A percentile compares a stretch with the other conserved stretches of the same genome.
Conservation (phyloP, 2,329 filamentous ascomycete species). For the Alternaria sp. region DNA sequence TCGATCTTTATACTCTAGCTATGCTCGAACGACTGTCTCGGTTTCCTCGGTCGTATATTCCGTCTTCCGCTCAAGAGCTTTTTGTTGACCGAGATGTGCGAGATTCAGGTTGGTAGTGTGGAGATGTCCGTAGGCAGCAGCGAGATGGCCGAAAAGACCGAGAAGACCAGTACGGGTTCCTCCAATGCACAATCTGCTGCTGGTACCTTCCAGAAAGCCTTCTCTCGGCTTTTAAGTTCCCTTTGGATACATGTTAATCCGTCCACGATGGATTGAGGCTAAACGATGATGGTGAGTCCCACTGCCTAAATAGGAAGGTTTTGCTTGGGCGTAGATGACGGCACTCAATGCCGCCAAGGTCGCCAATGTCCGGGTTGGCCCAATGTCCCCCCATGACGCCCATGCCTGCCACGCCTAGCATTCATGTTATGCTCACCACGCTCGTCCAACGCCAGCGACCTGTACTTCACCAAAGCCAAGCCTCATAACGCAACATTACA, state of each 20-base stretch:
- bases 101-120: not conserved
- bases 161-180: not conserved
- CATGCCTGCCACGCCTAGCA: not conserved
- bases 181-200: not conserved
- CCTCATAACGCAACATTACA: not conserved
- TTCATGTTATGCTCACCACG: too few species aligned
- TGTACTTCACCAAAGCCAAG: not conserved
- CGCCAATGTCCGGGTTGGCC: not conserved
- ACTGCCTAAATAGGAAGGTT: slow-evolving; percentile 5
- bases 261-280: not conserved
- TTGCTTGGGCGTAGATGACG: not conserved
- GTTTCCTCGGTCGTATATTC: not conserved
- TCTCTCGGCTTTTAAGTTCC: not conserved
- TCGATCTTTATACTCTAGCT: not conserved
- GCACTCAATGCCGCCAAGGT: not conserved
- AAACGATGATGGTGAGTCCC: too few species aligned
- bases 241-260: not conserved
- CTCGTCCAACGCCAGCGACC: not conserved
- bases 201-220: not conserved
- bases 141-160: not conserved
- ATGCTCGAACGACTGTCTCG: not conserved
- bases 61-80: not conserved
- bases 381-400: not conserved
- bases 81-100: not conserved
- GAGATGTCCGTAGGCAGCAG: not conserved